These are phyloP conservation scores for Gossypium raimondii DNA, from an alignment of 345 rosid genomes.

Conservation along the genomic window DNA sequence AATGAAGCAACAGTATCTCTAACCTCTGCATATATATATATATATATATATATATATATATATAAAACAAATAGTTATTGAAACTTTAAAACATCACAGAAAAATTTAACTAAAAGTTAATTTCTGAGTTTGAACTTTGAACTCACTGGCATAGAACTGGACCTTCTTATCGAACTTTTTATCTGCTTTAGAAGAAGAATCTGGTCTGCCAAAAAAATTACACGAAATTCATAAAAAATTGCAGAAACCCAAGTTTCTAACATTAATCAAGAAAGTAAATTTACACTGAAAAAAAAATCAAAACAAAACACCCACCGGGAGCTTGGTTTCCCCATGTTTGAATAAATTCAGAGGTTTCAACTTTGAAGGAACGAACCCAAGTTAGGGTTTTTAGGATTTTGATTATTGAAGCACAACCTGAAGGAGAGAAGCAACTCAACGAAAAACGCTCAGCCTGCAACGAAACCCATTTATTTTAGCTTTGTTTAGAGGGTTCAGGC, in stretches of 20 bases:
- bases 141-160: conserved; percentile 54
- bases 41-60: background rate
- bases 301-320: background rate
- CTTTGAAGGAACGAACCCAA: background rate
- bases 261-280: too few species aligned
- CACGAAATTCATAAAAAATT: background rate
- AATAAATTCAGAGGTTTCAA: background rate
- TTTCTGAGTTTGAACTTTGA: background rate
- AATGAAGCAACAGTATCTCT: conserved; percentile 52
- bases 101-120: background rate
- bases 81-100: background rate
- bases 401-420: background rate
- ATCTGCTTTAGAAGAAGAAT: conserved; percentile 37
- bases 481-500: background rate
- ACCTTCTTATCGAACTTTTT: conserved; percentile 54
- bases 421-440: background rate
- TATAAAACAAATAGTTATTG: background rate
- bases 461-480: background rate
- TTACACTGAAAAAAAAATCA: background rate
- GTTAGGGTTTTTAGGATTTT: background rate
- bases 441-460: background rate
- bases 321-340: conserved; percentile 6
- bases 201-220: conserved; percentile 21
- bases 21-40: conserved; percentile 44
- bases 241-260: background rate